Evolutionary conservation across 1,284 basidiomycete genomes (phyloP), one percentile per base, ranked within the genome.

Genomic region (Pyrrhoderma lamaoense): DNA sequence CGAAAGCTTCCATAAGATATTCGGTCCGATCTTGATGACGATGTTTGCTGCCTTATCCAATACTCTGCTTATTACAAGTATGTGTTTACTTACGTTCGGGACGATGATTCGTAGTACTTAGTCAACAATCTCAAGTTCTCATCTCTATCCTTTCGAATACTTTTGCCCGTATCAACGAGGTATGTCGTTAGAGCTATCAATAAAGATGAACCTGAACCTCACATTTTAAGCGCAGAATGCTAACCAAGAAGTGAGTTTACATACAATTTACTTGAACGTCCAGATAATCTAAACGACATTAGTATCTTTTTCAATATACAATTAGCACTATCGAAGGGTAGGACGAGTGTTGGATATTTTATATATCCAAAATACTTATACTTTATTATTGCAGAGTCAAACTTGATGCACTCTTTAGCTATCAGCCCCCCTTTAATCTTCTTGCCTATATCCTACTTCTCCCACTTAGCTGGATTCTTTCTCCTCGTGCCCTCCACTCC

Each of bases 271-370:
- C 23, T 39, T 8, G 18, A 47, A 44, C n/a, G 8, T 9, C 42
- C n/a, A n/a, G n/a, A n/a, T n/a, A n/a, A n/a, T 39, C 21, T 34
- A 34, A 51, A 21, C 38, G 22, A 27, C 36, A 42, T 3, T 58
- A 92, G 82, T 89, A 91, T 67, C 71, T 95, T 37, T 96, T 91
- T 68, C 90, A 95, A 66, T 85, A 80, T 60, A 80, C 90, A 1
- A 89, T 96, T 53, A 73, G 77, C 25, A 94, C 91, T 0, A 87
- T 96, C 49, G 89, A 94, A 72, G 90, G 92, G 86, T 86, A 58
- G 57, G 74, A 56, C 22, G 7, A 18, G 27, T 8, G 35, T 47
- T 42, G 34, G 34, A 18, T 11, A 49, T 40, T 42, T 39, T 34
- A 9, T 19, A n/a, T 57, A 11, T 57, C 19, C 23, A 36, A 21